These are phyloP conservation scores for Petunia hybrid DNA, from an alignment of 305 asterid genomes.

Conservation along the genomic window DNA sequence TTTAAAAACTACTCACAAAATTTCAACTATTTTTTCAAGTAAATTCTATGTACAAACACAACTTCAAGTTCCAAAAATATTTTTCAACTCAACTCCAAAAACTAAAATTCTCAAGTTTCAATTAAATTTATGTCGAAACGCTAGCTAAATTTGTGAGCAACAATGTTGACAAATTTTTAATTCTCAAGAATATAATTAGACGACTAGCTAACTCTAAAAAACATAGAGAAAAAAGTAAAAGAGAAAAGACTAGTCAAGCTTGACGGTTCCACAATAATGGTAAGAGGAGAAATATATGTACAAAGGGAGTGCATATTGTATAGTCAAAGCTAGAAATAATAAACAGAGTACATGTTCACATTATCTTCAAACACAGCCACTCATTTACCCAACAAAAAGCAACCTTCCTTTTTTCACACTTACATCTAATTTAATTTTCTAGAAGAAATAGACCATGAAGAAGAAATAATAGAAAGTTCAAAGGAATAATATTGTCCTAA, in stretches of 20 bases:
- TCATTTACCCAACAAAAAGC: slow-evolving; percentile 9
- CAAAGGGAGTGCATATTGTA: not conserved
- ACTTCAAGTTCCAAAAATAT: too few relatives aligned
- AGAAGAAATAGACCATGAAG: not conserved
- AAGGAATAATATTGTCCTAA: slow-evolving; percentile 26
- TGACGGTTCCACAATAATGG: not conserved
- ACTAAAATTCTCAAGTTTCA: too few relatives aligned
- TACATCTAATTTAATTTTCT: not conserved
- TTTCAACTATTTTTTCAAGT: too few relatives aligned
- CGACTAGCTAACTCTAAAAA: not conserved
- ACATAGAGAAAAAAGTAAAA: not conserved
- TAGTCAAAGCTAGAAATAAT: slow-evolving; percentile 29
- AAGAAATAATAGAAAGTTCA: not conserved
- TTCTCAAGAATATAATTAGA: not conserved
- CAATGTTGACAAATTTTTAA: not conserved
- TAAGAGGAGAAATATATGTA: not conserved
- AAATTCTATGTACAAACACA: too few relatives aligned
- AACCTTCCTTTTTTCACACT: not conserved
- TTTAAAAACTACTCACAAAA: too few relatives aligned
- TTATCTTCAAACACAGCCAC: slow-evolving; percentile 44
- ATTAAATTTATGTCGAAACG: too few relatives aligned
- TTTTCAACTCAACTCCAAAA: too few relatives aligned
- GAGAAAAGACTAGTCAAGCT: not conserved
- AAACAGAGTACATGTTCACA: slow-evolving; percentile 25
- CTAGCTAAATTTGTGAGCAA: too few relatives aligned